phyloP scores from a whole-genome alignment of 768 basidiomycete species.

The Hebeloma cylindrosporum region DNA sequence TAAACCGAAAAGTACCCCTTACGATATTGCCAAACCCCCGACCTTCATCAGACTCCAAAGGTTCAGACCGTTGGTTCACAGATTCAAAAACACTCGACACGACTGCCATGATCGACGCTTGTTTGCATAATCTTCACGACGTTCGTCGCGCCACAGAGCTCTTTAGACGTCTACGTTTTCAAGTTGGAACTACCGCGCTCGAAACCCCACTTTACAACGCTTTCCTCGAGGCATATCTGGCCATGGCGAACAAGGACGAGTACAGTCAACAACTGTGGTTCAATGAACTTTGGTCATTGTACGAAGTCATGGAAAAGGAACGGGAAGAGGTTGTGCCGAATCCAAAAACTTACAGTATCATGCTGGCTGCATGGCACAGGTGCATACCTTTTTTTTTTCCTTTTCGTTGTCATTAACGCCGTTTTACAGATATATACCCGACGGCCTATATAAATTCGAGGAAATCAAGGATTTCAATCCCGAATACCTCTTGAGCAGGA shows the following conservation, averaged over 20 bases:
- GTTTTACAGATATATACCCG: slow-evolving; percentile 9
- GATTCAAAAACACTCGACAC: slow-evolving; percentile 68
- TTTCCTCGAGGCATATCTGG: slow-evolving; percentile 63
- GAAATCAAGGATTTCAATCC: slow-evolving; percentile 14
- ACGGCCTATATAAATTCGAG: neutral
- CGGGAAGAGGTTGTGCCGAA: slow-evolving; percentile 50
- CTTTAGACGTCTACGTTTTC: slow-evolving; percentile 59
- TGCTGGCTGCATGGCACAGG: slow-evolving; percentile 62
- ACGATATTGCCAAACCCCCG: slow-evolving; percentile 68
- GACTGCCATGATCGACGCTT: slow-evolving; percentile 80
- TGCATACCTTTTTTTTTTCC: slow-evolving; percentile 26
- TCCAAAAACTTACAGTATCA: slow-evolving; percentile 62
- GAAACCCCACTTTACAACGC: slow-evolving; percentile 61
- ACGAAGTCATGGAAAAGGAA: slow-evolving; percentile 51
- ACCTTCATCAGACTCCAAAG: slow-evolving; percentile 43
- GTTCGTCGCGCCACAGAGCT: slow-evolving; percentile 74
- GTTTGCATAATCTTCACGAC: slow-evolving; percentile 73
- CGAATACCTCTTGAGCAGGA: slow-evolving; percentile 39
- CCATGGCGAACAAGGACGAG: slow-evolving; percentile 53
- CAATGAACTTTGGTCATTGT: slow-evolving; percentile 60
- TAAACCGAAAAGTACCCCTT: slow-evolving; percentile 30
- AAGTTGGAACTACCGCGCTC: slow-evolving; percentile 28
- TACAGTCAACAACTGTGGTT: slow-evolving; percentile 54
- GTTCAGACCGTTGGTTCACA: slow-evolving; percentile 51
- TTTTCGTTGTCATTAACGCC: neutral